Conservation (phyloP, 1,284 basidiomycete genomes). For the Ganoderma lingzhi region DNA sequence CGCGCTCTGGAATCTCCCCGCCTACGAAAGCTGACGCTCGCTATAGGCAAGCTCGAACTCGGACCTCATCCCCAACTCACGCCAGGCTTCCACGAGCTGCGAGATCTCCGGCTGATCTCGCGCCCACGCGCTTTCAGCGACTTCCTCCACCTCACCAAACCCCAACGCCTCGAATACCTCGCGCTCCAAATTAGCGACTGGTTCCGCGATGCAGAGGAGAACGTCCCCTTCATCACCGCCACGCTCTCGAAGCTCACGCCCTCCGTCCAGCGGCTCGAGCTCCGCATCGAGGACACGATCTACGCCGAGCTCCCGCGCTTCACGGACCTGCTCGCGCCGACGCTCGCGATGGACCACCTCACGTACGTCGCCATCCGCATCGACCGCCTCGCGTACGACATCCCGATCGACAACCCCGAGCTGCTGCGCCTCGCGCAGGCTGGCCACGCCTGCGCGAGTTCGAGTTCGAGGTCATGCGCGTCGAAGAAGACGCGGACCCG, state of each 20-base stretch:
- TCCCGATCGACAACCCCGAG: constrained; percentile 7
- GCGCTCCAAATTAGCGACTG: constrained; percentile 2
- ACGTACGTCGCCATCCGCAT: constrained; percentile 12
- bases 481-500: constrained; percentile 3
- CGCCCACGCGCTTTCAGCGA: not conserved
- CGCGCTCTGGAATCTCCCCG: not conserved
- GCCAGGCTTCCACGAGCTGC: constrained; percentile 6
- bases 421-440: constrained; percentile 4
- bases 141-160: constrained; percentile 6
- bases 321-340: not conserved
- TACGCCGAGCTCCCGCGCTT: constrained; percentile 3
- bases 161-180: constrained; percentile 5
- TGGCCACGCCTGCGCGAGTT: constrained; percentile 20
- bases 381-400: constrained; percentile 1
- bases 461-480: constrained; percentile 9
- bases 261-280: constrained; percentile 7
- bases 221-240: not conserved
- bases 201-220: not conserved
- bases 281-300: constrained; percentile 2
- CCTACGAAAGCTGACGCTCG: constrained; percentile 6
- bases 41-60: not conserved
- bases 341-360: constrained; percentile 3
- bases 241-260: not conserved
- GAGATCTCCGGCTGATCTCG: constrained; percentile 7
- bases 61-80: not conserved